phyloP scores from a whole-genome alignment of 2,329 filamentous ascomycete species.

The Calycina herbarum region DNA sequence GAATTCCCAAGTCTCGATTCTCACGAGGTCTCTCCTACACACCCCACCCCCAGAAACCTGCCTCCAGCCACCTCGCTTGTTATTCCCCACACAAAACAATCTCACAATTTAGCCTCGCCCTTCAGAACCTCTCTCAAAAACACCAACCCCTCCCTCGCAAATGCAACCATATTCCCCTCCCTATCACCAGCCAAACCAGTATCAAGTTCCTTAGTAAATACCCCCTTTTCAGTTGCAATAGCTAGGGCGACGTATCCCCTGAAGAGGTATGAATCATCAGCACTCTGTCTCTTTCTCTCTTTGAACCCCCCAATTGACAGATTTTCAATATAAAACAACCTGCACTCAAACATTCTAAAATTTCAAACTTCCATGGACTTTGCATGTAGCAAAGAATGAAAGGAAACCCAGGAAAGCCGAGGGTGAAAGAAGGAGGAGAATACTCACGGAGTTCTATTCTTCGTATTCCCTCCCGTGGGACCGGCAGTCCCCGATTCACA shows the following conservation, averaged over 20 bases:
- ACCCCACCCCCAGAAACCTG: no score
- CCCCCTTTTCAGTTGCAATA: conserved; percentile 54
- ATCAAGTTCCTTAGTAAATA: conserved; percentile 53
- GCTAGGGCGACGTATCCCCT: conserved; percentile 64
- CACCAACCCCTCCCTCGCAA: conserved; percentile 57
- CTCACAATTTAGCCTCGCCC: conserved; percentile 37
- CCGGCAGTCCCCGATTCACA: conserved; percentile 65
- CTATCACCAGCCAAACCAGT: conserved; percentile 55
- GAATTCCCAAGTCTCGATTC: no score
- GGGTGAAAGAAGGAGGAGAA: conserved; percentile 1
- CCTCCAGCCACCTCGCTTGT: no score
- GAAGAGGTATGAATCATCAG: neutral
- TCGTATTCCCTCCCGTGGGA: conserved; percentile 56
- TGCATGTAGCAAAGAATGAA: neutral
- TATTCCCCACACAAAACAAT: neutral
- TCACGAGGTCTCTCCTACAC: no score
- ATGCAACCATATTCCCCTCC: conserved; percentile 62
- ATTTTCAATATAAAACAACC: neutral
- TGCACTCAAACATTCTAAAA: neutral
- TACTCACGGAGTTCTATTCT: conserved; percentile 54
- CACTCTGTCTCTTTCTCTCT: neutral
- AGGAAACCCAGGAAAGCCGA: neutral
- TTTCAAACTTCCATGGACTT: no score
- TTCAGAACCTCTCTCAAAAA: conserved; percentile 57
- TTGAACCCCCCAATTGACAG: neutral